Conservation (phyloP, 2,329 filamentous ascomycete genomes). For the Phoma herbarum region DNA sequence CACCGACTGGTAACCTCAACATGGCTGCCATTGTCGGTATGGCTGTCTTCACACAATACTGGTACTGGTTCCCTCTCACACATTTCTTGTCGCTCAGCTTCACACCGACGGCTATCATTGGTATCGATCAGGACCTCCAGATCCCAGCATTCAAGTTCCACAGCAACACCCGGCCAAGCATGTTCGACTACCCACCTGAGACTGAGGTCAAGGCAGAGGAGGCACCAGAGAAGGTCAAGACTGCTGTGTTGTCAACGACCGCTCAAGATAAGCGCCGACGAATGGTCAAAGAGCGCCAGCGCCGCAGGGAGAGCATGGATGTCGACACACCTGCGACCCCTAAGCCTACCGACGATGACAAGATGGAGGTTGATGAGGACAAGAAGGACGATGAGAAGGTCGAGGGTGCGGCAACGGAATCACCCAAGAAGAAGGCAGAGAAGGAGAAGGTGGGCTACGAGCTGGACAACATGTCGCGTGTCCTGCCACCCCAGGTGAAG, state of each 20-base stretch:
- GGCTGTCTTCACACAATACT: constrained; percentile 98
- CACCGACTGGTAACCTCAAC: constrained; percentile 97
- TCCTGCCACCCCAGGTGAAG: constrained; percentile 91
- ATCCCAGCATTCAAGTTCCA: constrained; percentile 95
- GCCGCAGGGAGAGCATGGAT: constrained; percentile 93
- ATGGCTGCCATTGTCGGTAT: constrained; percentile 98
- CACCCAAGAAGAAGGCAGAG: constrained; percentile 86
- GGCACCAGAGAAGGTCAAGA: constrained; percentile 91
- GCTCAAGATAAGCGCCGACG: constrained; percentile 95
- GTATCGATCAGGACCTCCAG: constrained; percentile 90
- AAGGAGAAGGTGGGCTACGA: constrained; percentile 98
- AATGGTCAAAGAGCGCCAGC: constrained; percentile 91
- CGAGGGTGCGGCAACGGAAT: constrained; percentile 61
- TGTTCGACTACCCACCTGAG: constrained; percentile 98
- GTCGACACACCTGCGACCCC: constrained; percentile 82
- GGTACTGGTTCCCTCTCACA: constrained; percentile 99
- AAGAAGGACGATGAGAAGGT: constrained; percentile 62
- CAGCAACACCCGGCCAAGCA: constrained; percentile 90
- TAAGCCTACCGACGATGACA: constrained; percentile 73
- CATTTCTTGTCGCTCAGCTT: constrained; percentile 97
- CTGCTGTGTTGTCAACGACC: constrained; percentile 93
- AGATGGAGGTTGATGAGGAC: constrained; percentile 78
- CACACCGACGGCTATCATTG: constrained; percentile 95
- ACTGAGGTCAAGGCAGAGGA: constrained; percentile 95
- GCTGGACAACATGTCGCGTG: constrained; percentile 94